Conservation (phyloP, 176 grass and related monocot species). For the Ampelocalamus luodianensis region DNA sequence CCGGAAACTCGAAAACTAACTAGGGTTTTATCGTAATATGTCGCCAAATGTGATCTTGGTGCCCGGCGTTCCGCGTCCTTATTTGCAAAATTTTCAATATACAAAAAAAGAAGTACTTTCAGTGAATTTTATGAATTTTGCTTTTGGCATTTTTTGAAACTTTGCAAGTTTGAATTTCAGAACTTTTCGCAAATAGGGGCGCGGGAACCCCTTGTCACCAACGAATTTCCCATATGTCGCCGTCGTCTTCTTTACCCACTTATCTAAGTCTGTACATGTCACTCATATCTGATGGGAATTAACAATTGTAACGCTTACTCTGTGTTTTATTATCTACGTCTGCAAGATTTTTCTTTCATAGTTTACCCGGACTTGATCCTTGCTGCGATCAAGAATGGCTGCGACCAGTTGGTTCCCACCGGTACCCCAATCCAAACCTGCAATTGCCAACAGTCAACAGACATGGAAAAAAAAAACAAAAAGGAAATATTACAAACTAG, state of each 20-base stretch:
- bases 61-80: too few relatives aligned
- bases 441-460: background rate
- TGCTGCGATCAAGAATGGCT: background rate
- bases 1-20: too few relatives aligned
- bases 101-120: too few relatives aligned
- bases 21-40: too few relatives aligned
- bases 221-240: background rate
- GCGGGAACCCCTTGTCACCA: too few relatives aligned
- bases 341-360: background rate
- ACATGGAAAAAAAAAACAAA: background rate
- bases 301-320: background rate
- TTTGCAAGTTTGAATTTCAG: too few relatives aligned
- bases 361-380: background rate
- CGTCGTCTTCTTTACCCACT: background rate
- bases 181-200: too few relatives aligned
- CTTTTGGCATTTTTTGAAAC: too few relatives aligned
- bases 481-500: background rate
- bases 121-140: too few relatives aligned
- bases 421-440: background rate
- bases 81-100: too few relatives aligned
- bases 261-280: background rate
- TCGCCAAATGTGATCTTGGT: too few relatives aligned
- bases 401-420: too few relatives aligned
- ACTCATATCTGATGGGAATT: background rate
- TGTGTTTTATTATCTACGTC: background rate